Base-by-base conservation (phyloP, 2,329 filamentous ascomycete species). In the Xylaria sp. region DNA sequence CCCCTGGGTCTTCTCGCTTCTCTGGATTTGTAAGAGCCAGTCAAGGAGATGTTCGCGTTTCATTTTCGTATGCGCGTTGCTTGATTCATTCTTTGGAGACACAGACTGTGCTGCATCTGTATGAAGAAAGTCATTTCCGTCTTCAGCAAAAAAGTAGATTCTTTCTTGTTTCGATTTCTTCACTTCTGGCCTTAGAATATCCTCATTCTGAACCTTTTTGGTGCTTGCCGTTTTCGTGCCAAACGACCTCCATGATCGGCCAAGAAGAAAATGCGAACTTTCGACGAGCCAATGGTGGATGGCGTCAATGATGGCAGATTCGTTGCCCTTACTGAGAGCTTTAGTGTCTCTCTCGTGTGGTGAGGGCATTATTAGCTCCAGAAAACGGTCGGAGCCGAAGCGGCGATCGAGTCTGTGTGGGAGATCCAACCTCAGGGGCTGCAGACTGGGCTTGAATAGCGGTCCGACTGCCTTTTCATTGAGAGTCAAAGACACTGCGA, bases 301-400 rank as follows among this genome's bases (percentile, higher is more conserved):
- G 3, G 50, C n/a, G 15, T 64, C 49, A 42, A 59, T n/a, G 31
- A 61, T 12, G 14, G 9, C 33, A 31, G 33, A 19, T 33, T 59
- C 46, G 9, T 58, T 45, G 5, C 40, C 45, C 28, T 82, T 70
- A 0, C 76, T 66, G 0, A 78, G 66, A 0, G 73, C 65, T 0
- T 74, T 72, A 2, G 77, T 69, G 1, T 79, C 69, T 15, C 72
- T 75, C 2, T 78, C 60, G 0, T 74, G 51, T 0, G 64, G 52
- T 0, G 68, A 73, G 0, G 86, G 85, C 4, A 88, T 76, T 4
- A 80, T 71, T 0, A 89, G 60, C 56, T 88, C 84, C 1, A 89
- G 63, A 47, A 88, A 88, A 0, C 87, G 79, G 65, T 89, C 86
- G 0, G 80, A 73, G 0, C 87, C 86, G 65, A 87, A 87, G 4